A percentile compares a stretch with the other conserved stretches of the same genome.
Conservation (phyloP, 805 yeast genomes). For the Candida wancherniae region DNA sequence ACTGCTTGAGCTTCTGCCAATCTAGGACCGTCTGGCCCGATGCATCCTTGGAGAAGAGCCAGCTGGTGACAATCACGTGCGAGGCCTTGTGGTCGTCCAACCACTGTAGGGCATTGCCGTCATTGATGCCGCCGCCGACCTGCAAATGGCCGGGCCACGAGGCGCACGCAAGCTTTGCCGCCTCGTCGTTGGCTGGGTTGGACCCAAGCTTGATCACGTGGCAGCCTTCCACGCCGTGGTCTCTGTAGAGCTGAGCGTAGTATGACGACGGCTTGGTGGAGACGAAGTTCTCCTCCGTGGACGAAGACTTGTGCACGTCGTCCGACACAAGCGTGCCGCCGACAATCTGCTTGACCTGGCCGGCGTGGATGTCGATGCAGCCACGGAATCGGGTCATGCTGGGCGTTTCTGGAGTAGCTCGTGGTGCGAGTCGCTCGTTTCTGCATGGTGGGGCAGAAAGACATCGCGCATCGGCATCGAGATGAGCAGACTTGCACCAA, state of each 20-base stretch:
- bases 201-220: constrained; percentile 92
- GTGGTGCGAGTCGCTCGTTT: background rate
- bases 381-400: constrained; percentile 85
- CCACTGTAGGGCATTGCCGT: constrained; percentile 73
- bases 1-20: constrained; percentile 46
- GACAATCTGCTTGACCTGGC: constrained; percentile 94
- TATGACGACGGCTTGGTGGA: constrained; percentile 67
- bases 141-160: constrained; percentile 76
- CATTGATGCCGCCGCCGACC: constrained; percentile 90
- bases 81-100: constrained; percentile 64
- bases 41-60: constrained; percentile 69
- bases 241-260: constrained; percentile 67
- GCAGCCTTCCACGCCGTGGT: constrained; percentile 61
- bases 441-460: background rate
- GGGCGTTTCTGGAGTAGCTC: background rate
- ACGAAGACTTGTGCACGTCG: constrained; percentile 33
- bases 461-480: too few species aligned
- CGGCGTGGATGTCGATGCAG: constrained; percentile 92
- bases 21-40: constrained; percentile 32
- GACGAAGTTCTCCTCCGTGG: constrained; percentile 59
- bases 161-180: constrained; percentile 70
- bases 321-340: constrained; percentile 78
- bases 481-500: too few species aligned
- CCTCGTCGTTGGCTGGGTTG: constrained; percentile 67
- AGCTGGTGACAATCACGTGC: constrained; percentile 88